Percentiles rank a stretch among this genome's conserved stretches.
Conservation (phyloP, 2,329 filamentous ascomycete genomes). For the Phaeosphaeriaceae sp. region DNA sequence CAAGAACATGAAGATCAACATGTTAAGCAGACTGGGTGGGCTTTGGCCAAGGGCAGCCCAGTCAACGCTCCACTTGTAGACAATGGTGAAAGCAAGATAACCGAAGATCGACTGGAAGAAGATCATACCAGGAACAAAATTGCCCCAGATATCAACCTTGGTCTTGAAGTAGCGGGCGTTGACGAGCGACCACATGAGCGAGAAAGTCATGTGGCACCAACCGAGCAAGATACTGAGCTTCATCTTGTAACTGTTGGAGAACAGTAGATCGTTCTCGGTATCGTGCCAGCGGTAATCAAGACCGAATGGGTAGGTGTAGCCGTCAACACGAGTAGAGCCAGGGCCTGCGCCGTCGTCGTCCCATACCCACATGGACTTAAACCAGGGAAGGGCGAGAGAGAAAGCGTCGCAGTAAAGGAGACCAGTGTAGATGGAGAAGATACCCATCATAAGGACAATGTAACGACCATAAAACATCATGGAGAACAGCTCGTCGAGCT, state of each 20-base stretch:
- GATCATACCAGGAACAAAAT: slow-evolving; percentile 97
- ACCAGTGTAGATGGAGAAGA: slow-evolving; percentile 96
- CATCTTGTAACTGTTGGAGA: slow-evolving; percentile 99
- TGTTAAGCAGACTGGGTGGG: slow-evolving; percentile 92
- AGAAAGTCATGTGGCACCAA: slow-evolving; percentile 99
- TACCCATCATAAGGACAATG: slow-evolving; percentile 97
- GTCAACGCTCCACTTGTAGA: slow-evolving; percentile 97
- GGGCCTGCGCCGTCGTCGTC: slow-evolving; percentile 73
- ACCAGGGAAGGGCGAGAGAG: slow-evolving; percentile 89
- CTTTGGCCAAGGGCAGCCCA: slow-evolving; percentile 74
- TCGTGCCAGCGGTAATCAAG: slow-evolving; percentile 97
- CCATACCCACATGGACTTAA: slow-evolving; percentile 90
- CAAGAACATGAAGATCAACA: slow-evolving; percentile 99
- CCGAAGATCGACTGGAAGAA: slow-evolving; percentile 99
- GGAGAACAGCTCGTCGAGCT: slow-evolving; percentile 94
- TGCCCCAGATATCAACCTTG: slow-evolving; percentile 94
- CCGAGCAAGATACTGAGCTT: slow-evolving; percentile 98
- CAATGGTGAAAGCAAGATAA: slow-evolving; percentile 89
- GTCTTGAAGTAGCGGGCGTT: slow-evolving; percentile 96
- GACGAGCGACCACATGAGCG: slow-evolving; percentile 88
- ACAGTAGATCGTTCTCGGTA: slow-evolving; percentile 91
- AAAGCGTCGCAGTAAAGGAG: slow-evolving; percentile 98
- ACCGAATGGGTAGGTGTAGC: slow-evolving; percentile 93
- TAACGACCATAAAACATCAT: slow-evolving; percentile 99
- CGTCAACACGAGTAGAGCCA: slow-evolving; percentile 68